Base-by-base conservation (phyloP, 2,329 filamentous ascomycete species). In the Aspergillus ustus region DNA sequence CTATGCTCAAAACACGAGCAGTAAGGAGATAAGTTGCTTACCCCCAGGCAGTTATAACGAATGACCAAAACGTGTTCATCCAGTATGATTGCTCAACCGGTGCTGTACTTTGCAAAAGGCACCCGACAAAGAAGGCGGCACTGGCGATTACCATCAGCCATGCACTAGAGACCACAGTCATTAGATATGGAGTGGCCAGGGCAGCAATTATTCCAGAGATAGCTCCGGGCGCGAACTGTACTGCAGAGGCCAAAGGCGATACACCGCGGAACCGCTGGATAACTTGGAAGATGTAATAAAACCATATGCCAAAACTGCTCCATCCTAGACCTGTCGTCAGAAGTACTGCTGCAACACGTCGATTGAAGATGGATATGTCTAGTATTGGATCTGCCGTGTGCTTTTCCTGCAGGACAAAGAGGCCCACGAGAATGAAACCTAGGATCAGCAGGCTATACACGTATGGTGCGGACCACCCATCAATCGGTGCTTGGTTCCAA, bases 401-500 rank as follows among this genome's bases (percentile, higher is more conserved):
- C 34, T 70, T 66, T 69, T 88, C 80, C 57, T 84, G 68, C 72
- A 81, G 82, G 28, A 84, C 78, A 67, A 91, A 91, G 1, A 80
- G 64, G 0, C 71, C 75, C 1, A 88, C 72, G 1, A 88, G 73
- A 0, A 87, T 25, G 1, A 86, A 63, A 0, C 87, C 87, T 2
- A 88, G 63, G 34, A 89, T 82, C 1, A 91, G 75, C 0, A 84
- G 74, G 0, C 82, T 76, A 60, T 85, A 83, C 9, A 87, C 79
- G 59, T 86, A 86, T 0, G 84, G 77, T 7, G 79, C 76, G 0
- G 75, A 66, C 87, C 87, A 89, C 1, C 86, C 86, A 4, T 81
- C 83, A 0, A 85, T 77, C 0, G 84, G 81, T 0, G 84, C 86
- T 68, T 90, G 86, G 62, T 88, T 90, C 85, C 86, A 89, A 0